Evolutionary conservation across 1,284 basidiomycete genomes (phyloP).

Genomic region (Tetrapyrgos nigripes): DNA sequence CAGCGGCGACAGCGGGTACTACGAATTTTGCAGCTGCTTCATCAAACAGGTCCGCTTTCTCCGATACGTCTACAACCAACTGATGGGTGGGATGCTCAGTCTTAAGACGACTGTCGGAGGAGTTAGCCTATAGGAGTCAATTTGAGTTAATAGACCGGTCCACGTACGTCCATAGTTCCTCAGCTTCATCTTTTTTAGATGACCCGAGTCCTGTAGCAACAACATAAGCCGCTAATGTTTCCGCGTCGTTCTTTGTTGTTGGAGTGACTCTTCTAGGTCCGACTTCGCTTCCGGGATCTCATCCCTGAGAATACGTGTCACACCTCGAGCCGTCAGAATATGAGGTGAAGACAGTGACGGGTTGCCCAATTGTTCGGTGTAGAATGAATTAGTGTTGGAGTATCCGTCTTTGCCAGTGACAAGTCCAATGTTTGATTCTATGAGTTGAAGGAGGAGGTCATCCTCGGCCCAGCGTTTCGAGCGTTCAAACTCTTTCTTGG

Average conservation of each 20-base stretch:
- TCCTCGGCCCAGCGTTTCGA: conserved; percentile 90
- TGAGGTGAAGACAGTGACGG: conserved; percentile 80
- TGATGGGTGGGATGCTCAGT: conserved; percentile 71
- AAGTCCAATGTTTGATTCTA: conserved; percentile 88
- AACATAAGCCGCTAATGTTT: conserved; percentile 73
- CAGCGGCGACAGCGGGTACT: conserved; percentile 56
- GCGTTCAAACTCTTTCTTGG: conserved; percentile 82
- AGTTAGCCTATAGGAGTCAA: conserved; percentile 13
- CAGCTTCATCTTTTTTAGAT: conserved; percentile 62
- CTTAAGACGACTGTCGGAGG: conserved; percentile 56
- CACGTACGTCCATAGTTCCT: conserved; percentile 74
- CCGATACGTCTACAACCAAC: conserved; percentile 64
- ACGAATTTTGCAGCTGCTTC: conserved; percentile 70
- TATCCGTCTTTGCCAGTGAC: conserved; percentile 82
- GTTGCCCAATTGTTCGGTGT: conserved; percentile 90
- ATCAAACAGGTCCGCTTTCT: conserved; percentile 75
- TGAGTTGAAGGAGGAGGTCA: conserved; percentile 86
- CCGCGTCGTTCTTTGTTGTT: conserved; percentile 64
- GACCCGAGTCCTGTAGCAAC: conserved; percentile 72
- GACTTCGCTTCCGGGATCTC: conserved; percentile 85
- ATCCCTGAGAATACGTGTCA: conserved; percentile 83
- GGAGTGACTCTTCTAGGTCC: conserved; percentile 82
- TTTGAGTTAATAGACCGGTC: background rate
- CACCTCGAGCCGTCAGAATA: conserved; percentile 83
- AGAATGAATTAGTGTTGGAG: conserved; percentile 81